Evolutionary conservation across 1,284 basidiomycete genomes (phyloP).

Genomic region (Ceratobasidium sp.): DNA sequence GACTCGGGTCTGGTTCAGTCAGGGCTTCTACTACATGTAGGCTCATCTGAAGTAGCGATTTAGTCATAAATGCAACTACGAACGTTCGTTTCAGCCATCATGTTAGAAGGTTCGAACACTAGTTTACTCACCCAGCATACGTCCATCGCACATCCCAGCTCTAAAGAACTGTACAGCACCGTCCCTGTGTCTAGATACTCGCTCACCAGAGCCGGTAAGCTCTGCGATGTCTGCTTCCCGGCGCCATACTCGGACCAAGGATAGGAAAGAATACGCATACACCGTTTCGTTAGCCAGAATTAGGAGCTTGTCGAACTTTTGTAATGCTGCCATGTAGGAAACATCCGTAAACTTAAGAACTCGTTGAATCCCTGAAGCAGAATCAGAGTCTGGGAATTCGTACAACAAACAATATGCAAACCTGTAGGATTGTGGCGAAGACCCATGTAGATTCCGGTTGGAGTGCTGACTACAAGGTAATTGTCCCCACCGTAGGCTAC

Average conservation of each 20-base stretch:
- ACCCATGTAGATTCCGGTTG: constrained; percentile 76
- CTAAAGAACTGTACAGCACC: constrained; percentile 71
- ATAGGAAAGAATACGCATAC: constrained; percentile 76
- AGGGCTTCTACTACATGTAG: constrained; percentile 65
- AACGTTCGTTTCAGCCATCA: background rate
- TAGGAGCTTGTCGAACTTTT: constrained; percentile 74
- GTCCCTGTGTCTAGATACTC: constrained; percentile 65
- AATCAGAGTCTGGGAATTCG: constrained; percentile 5
- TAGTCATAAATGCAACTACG: constrained; percentile 76
- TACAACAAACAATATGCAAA: background rate
- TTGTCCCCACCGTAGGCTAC: constrained; percentile 66
- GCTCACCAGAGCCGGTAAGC: constrained; percentile 71
- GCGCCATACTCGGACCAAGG: constrained; percentile 70
- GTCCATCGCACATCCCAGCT: constrained; percentile 67
- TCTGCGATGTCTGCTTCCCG: constrained; percentile 64
- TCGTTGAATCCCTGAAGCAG: constrained; percentile 66
- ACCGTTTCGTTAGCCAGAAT: constrained; percentile 72
- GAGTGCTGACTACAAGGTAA: constrained; percentile 73
- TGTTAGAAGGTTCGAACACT: background rate
- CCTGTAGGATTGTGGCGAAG: constrained; percentile 54
- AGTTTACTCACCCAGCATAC: constrained; percentile 65
- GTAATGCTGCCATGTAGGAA: constrained; percentile 69
- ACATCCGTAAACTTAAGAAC: constrained; percentile 67
- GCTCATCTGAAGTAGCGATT: constrained; percentile 71
- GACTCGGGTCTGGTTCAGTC: constrained; percentile 53